phyloP scores from a whole-genome alignment of 2,329 filamentous ascomycete species.

The Cordyceps tenuipes region DNA sequence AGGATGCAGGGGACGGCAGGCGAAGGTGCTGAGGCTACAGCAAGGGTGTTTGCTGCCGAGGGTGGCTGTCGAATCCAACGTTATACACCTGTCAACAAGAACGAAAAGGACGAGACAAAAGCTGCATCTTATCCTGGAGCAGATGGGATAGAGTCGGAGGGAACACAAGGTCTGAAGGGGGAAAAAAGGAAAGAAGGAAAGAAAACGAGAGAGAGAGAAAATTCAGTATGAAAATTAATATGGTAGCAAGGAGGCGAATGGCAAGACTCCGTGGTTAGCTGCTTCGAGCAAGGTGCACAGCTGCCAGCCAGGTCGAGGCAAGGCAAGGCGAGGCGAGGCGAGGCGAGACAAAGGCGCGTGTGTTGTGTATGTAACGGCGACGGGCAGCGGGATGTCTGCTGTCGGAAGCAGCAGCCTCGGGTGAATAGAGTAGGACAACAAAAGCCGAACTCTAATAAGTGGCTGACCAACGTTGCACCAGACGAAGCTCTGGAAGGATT shows the following conservation, averaged over 20 bases:
- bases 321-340: neutral
- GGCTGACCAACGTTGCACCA: neutral
- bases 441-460: constrained; percentile 5
- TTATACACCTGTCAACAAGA: neutral
- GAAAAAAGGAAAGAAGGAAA: no score
- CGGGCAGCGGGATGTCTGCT: neutral
- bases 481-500: neutral
- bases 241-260: neutral
- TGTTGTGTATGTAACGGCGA: neutral
- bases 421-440: neutral
- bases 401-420: neutral
- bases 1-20: neutral
- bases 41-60: neutral
- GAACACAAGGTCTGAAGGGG: neutral
- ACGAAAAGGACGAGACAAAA: neutral
- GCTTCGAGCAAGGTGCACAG: neutral
- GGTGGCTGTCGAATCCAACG: neutral
- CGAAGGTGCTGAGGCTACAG: neutral
- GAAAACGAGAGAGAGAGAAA: neutral
- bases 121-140: constrained; percentile 1
- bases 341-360: no score
- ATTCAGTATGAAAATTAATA: neutral
- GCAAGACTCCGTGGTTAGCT: neutral
- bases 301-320: neutral
- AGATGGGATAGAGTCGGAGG: neutral